Base-by-base conservation (phyloP, 2,329 filamentous ascomycete species). In the Diaporthe citrichinensis region DNA sequence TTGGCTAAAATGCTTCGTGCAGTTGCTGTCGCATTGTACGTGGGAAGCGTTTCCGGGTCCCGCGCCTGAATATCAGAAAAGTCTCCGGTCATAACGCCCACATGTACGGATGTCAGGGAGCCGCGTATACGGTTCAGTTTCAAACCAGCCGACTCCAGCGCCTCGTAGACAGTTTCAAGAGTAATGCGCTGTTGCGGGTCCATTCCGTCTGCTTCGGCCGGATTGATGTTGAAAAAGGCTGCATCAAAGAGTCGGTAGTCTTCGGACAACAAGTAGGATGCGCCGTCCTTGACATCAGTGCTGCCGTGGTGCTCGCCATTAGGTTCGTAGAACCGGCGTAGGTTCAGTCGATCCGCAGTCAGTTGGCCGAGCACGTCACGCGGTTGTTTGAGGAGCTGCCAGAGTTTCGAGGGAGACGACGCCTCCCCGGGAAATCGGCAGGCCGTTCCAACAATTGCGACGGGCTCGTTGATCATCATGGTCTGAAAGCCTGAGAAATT, bases 1-100 rank as follows among this genome's bases (percentile, higher is more conserved):
- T 90, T 90, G 0, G 88, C 87, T 74, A 89, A 84, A 80, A 90
- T 88, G 15, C n/a, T 28, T 9, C 23, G 23, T 2, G 51, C n/a
- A 12, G 25, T 14, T 10, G 17, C 51, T 1, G 51, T 55, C 2
- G 51, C 51, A 12, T 10, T 15, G 14, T 55, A 28, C 7, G 8
- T 51, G 20, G 20, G 46, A 23, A 23, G 46, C 23, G 23, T 51
- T 17, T 51, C 41, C 14, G 46, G 4, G 23, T 51, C 46, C 3
- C 46, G 46, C 8, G 46, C 17, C 17, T 55, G 51, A 28, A 55
- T 55, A 7, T 6, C 8, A 6, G 25, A 6, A 14, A 25, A 55
- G 25, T 55, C 51, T 14, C 10, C 23, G 8, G 51, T 55, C 51
- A 55, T 55, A 14, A 15, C n/a, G 2, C 51, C 51, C 8, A 55